These are phyloP conservation scores for Phyllosticta paracitricarpa DNA, from an alignment of 2,329 filamentous ascomycete species.

Conservation along the genomic window DNA sequence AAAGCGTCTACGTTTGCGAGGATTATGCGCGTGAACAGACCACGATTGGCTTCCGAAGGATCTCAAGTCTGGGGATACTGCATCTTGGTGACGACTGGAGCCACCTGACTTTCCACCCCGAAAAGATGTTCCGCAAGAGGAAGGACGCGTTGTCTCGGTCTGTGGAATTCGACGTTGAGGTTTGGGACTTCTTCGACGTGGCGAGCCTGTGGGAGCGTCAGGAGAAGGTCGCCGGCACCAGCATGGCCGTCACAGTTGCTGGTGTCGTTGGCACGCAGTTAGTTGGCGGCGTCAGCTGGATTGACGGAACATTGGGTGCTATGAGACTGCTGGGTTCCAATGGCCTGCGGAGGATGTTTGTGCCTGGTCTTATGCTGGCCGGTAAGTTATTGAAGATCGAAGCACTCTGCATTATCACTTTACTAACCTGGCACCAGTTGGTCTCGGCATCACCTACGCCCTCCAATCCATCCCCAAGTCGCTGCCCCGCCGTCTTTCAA, in stretches of 20 bases:
- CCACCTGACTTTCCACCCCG: slow-evolving; percentile 76
- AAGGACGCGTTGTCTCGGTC: slow-evolving; percentile 73
- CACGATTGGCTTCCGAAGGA: slow-evolving; percentile 69
- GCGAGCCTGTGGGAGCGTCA: slow-evolving; percentile 74
- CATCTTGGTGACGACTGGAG: slow-evolving; percentile 74
- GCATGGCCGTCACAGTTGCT: slow-evolving; percentile 86
- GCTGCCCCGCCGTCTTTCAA: slow-evolving; percentile 72
- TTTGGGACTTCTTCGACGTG: slow-evolving; percentile 90
- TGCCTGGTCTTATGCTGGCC: slow-evolving; percentile 70
- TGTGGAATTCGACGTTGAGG: slow-evolving; percentile 76
- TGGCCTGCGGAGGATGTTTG: slow-evolving; percentile 67
- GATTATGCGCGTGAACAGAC: slow-evolving; percentile 73
- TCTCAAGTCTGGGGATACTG: slow-evolving; percentile 78
- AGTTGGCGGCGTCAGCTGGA: slow-evolving; percentile 76
- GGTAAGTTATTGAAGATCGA: slow-evolving; percentile 46
- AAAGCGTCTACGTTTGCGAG: slow-evolving; percentile 70
- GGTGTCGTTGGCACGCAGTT: slow-evolving; percentile 75
- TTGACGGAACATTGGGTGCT: slow-evolving; percentile 76
- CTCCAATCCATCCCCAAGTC: slow-evolving; percentile 81
- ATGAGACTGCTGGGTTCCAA: slow-evolving; percentile 71
- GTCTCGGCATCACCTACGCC: slow-evolving; percentile 69
- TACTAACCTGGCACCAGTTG: slow-evolving; percentile 38
- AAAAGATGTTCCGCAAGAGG: slow-evolving; percentile 87
- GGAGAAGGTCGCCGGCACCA: slow-evolving; percentile 88
- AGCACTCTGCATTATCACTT: not conserved